Base-by-base conservation (phyloP, 108 stramenopile genomes). In the Skeletonema potamos region DNA sequence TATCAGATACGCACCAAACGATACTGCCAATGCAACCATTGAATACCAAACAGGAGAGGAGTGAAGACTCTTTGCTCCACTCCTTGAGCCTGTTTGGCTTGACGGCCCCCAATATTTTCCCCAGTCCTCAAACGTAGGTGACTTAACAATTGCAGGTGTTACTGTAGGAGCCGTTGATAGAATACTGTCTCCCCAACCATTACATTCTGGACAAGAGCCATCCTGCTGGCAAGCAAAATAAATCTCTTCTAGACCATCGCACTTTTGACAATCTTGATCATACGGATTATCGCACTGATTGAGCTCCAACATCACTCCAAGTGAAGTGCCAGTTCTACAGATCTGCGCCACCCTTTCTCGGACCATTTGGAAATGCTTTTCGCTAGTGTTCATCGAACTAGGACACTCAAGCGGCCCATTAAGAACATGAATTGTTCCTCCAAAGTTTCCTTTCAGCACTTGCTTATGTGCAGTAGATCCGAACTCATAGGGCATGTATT, bases 381-480 rank as follows among this genome's bases (percentile, higher is more conserved):
- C 62, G 46, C 80, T 81, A 20, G 43, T 56, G 64, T 73, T 74
- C 27, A 74, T 56, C 43, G 51, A 64, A 0, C 73, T 55, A 17
- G 80, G 80, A 46, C 80, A 81, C 33, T 81, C 80, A 11, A 81
- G 54, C 2, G 71, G 68, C 3, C 73, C 73, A 56, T 81, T 67
- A 1, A 81, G 44, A 7, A 74, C 69, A 41, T 70, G 59, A 30
- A 81, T 54, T 39, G 73, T 66, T 15, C 80, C 80, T 10, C 80
- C 80, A 37, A 74, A 81, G 58, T 81, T 81, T 13, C 69, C 69
- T 60, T 74, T 70, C 54, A 81, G 58, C 0, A 46, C 61, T 27
- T 81, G 73, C 30, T 70, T 74, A 64, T 81, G 80, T 2, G 80
- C 80, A 4, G 80, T 81, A 18, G 72, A 51, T 6, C 73, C 80